Percentiles rank a stretch among this genome's conserved stretches.
Evolutionary conservation across 2,329 filamentous ascomycete genomes (phyloP).

Genomic region (Diaporthe ampelina): DNA sequence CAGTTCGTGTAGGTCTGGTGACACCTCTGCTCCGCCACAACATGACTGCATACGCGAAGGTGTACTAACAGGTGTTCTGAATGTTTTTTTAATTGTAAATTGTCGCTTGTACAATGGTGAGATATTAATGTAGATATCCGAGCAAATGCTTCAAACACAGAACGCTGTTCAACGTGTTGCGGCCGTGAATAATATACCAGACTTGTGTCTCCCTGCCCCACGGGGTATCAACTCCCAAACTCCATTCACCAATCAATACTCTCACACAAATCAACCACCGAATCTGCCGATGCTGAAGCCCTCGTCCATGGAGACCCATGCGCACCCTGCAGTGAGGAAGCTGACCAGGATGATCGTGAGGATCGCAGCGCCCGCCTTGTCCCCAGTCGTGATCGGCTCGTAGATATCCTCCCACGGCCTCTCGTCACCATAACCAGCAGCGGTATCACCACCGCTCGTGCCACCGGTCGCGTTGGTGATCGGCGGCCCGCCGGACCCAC

Average conservation of each 20-base stretch:
- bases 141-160: not conserved
- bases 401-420: constrained; percentile 23
- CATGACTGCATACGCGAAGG: not conserved
- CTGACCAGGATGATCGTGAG: constrained; percentile 54
- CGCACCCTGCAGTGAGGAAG: constrained; percentile 32
- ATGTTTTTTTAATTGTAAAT: not conserved
- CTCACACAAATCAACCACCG: not conserved
- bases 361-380: constrained; percentile 58
- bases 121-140: constrained; percentile 5
- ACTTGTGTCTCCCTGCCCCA: not conserved
- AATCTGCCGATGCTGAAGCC: constrained; percentile 12
- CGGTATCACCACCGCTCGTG: constrained; percentile 51
- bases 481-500: constrained; percentile 43
- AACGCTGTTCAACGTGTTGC: not conserved
- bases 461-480: constrained; percentile 60
- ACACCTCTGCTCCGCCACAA: not conserved
- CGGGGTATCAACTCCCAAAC: constrained; percentile 6
- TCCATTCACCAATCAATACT: not conserved
- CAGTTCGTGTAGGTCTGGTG: not conserved
- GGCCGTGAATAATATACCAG: not conserved
- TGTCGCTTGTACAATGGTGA: not conserved
- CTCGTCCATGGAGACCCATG: constrained; percentile 35
- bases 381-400: constrained; percentile 48
- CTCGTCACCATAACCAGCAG: constrained; percentile 46
- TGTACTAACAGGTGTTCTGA: not conserved